Evolutionary conservation across 495 filamentous ascomycete species (phyloP).

Genomic region (Hypoxylon cercidicola): DNA sequence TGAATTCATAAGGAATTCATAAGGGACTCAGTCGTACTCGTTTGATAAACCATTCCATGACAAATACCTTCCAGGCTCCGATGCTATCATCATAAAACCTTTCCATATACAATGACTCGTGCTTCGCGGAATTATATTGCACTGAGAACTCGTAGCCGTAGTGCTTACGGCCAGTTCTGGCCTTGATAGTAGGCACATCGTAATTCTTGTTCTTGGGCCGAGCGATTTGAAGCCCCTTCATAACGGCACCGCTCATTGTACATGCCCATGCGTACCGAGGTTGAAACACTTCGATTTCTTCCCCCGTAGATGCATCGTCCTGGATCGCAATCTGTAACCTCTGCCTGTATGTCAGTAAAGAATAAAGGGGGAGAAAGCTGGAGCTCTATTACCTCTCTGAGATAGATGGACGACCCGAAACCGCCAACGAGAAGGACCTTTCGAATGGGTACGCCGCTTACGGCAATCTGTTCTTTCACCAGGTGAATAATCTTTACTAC

Average conservation of each 20-base stretch:
- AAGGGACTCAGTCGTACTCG: no score
- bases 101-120: not conserved
- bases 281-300: constrained; percentile 64
- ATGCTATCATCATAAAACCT: constrained; percentile 17
- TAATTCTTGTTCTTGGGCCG: constrained; percentile 51
- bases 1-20: no score
- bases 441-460: constrained; percentile 54
- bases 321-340: constrained; percentile 56
- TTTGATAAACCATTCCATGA: constrained; percentile 50
- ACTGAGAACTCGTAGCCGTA: constrained; percentile 52
- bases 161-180: constrained; percentile 62
- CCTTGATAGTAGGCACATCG: constrained; percentile 50
- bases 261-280: constrained; percentile 69
- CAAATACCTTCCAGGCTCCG: constrained; percentile 40
- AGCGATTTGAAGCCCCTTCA: constrained; percentile 55
- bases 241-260: constrained; percentile 55
- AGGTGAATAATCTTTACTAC: constrained; percentile 66
- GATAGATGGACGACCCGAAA: constrained; percentile 74
- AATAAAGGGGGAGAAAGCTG: not conserved
- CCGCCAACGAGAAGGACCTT: constrained; percentile 78
- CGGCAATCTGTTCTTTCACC: constrained; percentile 66
- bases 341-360: constrained; percentile 42
- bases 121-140: constrained; percentile 40
- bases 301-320: constrained; percentile 4
- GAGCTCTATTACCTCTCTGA: constrained; percentile 45